Evolutionary conservation across 2,329 filamentous ascomycete genomes (phyloP).

Genomic region (Xylaria sp.): DNA sequence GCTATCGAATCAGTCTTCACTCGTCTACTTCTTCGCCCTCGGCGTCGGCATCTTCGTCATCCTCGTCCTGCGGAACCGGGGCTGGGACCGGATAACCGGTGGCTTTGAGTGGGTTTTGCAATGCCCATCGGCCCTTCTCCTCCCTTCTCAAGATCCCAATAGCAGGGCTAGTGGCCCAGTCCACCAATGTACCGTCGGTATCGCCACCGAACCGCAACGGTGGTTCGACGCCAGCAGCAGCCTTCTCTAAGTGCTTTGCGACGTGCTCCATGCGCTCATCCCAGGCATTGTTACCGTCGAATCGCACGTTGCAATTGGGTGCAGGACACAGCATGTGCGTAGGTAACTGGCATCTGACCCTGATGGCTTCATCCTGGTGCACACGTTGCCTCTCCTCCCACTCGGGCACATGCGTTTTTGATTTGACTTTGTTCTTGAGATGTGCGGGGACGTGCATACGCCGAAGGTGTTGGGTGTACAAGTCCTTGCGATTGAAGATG

Average conservation of each 20-base stretch:
- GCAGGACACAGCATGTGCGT: slow-evolving; percentile 69
- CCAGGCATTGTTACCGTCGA: slow-evolving; percentile 75
- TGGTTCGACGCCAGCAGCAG: slow-evolving; percentile 49
- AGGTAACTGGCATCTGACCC: slow-evolving; percentile 71
- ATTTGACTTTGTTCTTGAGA: slow-evolving; percentile 53
- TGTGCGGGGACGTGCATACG: slow-evolving; percentile 78
- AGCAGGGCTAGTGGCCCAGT: slow-evolving; percentile 48
- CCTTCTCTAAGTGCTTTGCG: slow-evolving; percentile 77
- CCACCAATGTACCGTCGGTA: slow-evolving; percentile 44
- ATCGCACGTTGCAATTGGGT: slow-evolving; percentile 66
- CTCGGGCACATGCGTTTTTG: slow-evolving; percentile 50
- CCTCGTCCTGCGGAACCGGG: slow-evolving; percentile 21
- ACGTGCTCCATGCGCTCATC: slow-evolving; percentile 89
- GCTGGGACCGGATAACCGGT: slow-evolving; percentile 18
- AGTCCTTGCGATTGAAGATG: slow-evolving; percentile 88
- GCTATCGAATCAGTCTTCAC: slow-evolving; percentile 24
- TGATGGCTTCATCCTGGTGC: slow-evolving; percentile 68
- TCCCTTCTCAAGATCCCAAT: slow-evolving; percentile 46
- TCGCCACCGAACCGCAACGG: slow-evolving; percentile 45
- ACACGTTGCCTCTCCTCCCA: slow-evolving; percentile 65
- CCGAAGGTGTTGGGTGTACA: slow-evolving; percentile 87
- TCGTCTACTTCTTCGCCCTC: slow-evolving; percentile 49
- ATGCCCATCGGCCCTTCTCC: slow-evolving; percentile 43
- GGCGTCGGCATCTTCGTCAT: slow-evolving; percentile 46
- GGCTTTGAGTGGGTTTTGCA: slow-evolving; percentile 48